A percentile compares a stretch with the other conserved stretches of the same genome.
These are phyloP conservation scores for Endoconidiophora polonica DNA, from an alignment of 2,329 filamentous ascomycete species.

Conservation along the genomic window DNA sequence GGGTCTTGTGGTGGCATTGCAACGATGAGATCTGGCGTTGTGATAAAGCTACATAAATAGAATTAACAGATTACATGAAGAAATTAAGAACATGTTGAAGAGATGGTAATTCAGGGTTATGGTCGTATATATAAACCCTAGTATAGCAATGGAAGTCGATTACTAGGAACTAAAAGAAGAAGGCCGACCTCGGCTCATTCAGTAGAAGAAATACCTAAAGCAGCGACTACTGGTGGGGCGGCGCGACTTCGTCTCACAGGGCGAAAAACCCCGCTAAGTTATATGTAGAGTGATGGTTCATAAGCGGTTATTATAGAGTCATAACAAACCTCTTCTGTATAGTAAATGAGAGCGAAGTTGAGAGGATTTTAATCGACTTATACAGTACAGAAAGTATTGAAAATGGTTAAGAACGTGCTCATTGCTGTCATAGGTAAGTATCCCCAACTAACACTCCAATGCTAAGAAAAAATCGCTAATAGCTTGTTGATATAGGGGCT, in stretches of 20 bases:
- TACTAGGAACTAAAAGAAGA: not conserved
- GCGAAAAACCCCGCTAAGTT: constrained; percentile 7
- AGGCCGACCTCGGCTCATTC: constrained; percentile 7
- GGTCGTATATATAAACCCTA: not conserved
- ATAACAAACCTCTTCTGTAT: not conserved
- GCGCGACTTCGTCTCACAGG: not conserved
- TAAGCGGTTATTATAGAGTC: not conserved
- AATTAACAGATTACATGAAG: too few relatives aligned
- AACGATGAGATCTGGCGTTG: not conserved
- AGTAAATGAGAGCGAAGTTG: not conserved
- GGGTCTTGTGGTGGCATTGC: constrained; percentile 45
- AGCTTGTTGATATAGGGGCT: constrained; percentile 42
- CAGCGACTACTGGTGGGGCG: constrained; percentile 6
- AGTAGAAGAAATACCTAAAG: not conserved
- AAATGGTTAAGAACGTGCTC: constrained; percentile 26
- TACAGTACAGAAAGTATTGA: not conserved
- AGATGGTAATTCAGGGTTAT: not conserved
- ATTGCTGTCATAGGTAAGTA: constrained; percentile 35
- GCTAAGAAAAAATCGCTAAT: not conserved
- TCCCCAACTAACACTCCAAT: not conserved
- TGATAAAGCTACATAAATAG: not conserved
- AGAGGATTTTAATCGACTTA: not conserved
- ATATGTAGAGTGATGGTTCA: not conserved
- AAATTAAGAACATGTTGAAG: too few relatives aligned
- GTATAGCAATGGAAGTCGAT: not conserved